A percentile compares a stretch with the other conserved stretches of the same genome.
Evolutionary conservation across 108 stramenopile genomes (phyloP).

Genomic region (Aurantiochytrium sp.): DNA sequence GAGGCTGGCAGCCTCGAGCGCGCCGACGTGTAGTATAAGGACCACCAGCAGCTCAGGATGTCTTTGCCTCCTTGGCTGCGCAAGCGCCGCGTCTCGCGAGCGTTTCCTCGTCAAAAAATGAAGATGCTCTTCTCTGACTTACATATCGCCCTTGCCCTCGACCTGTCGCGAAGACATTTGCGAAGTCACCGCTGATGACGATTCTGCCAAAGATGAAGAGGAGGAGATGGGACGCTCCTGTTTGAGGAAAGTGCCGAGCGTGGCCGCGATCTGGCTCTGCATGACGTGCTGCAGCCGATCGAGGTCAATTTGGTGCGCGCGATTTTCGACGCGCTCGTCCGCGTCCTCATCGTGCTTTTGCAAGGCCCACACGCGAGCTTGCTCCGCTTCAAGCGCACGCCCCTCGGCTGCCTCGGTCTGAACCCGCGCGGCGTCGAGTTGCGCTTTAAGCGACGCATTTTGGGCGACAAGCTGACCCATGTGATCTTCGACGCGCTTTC

Average conservation of each 20-base stretch:
- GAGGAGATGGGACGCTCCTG: not conserved
- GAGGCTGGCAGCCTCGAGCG: not conserved
- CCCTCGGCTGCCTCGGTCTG: not conserved
- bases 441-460: not conserved
- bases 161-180: too few species aligned
- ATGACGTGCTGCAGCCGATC: not conserved
- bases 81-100: too few species aligned
- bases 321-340: not conserved
- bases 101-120: too few species aligned
- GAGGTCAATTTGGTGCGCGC: not conserved
- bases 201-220: too few species aligned
- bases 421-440: not conserved
- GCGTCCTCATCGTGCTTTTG: not conserved
- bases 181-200: too few species aligned
- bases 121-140: too few species aligned
- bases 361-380: not conserved
- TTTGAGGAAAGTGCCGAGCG: not conserved
- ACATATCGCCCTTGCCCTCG: too few species aligned
- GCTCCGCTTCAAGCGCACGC: not conserved
- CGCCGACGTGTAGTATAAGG: too few species aligned
- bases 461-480: not conserved
- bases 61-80: too few species aligned
- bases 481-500: not conserved
- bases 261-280: not conserved
- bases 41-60: too few species aligned